Evolutionary conservation across 2,329 filamentous ascomycete species (phyloP), one percentile per base, ranked within the genome.

Genomic region (Eurotiales sp.): DNA sequence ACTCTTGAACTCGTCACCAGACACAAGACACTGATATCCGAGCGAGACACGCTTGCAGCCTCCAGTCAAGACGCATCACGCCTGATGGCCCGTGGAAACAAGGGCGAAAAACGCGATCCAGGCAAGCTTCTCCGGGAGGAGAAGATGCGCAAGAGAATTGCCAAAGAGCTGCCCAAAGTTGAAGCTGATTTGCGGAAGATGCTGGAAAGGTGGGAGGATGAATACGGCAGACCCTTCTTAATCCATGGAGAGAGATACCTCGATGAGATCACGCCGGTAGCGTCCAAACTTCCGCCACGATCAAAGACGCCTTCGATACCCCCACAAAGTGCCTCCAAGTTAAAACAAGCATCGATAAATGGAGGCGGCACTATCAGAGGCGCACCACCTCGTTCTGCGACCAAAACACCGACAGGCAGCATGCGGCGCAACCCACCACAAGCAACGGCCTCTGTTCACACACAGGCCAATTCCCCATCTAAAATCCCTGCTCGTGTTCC

Each of bases 121-220:
- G 92, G 90, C 46, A 93, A 96, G 72, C 79, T 99, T 14, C 77
- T 99, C 47, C 82, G 93, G 25, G 93, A 99, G 66, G 93, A 99
- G 74, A 99, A 97, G 80, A 95, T 96, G 89, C 85, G 93, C 54
- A 99, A 99, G 81, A 82, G 91, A 52, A 96, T 99, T 56, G 82
- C 91, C 22, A 99, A 97, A 70, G 93, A 99, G 65, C 77, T 99
- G 25, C 93, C 93, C 51, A 97, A 95, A 74, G 80, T 99, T 39
- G 85, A 92, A 52, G 80, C 80, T 0, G 90, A 97, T n/a, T 74
- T 99, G 53, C 82, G 82, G 58, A 92, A 85, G 67, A 78, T 81
- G n/a, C 79, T 99, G 23, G 88, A 92, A 65, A 75, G 79, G 41
- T 99, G 90, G 85, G 93, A 99, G 67, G 87, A 95, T 48, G 93